Conservation (phyloP, 768 basidiomycete genomes). For the Mycena latifolia region DNA sequence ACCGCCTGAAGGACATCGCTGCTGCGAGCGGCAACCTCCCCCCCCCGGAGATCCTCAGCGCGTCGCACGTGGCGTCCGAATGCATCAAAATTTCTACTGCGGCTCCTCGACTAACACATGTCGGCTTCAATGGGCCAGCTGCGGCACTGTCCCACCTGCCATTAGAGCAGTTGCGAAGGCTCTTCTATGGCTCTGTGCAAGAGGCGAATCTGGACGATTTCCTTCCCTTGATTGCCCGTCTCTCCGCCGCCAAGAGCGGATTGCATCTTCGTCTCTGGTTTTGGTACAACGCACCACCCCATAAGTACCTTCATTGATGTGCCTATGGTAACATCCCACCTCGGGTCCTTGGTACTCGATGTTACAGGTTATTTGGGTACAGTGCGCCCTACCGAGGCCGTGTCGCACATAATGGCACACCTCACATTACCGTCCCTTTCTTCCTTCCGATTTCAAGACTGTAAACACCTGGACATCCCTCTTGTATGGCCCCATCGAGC, state of each 20-base stretch:
- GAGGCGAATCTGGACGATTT: neutral
- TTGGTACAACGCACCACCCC: neutral
- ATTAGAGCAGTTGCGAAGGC: neutral
- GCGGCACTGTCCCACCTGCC: neutral
- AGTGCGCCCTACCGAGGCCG: neutral
- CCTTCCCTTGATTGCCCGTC: neutral
- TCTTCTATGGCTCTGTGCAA: neutral
- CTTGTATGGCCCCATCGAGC: slow-evolving; percentile 11
- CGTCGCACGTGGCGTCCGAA: neutral
- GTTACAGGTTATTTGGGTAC: neutral
- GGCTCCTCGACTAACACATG: neutral
- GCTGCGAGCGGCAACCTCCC: slow-evolving; percentile 4
- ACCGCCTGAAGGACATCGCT: neutral
- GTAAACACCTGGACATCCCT: neutral
- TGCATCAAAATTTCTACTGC: neutral
- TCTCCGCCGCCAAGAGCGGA: neutral
- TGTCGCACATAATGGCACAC: neutral
- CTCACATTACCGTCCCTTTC: neutral
- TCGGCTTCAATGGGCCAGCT: slow-evolving; percentile 2
- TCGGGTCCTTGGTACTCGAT: neutral
- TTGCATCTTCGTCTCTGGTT: neutral
- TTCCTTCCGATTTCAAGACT: neutral
- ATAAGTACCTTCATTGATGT: neutral
- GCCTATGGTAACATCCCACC: neutral
- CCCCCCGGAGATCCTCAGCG: neutral